Conservation (phyloP, 345 rosid genomes). For the Euphorbia pulcherrima region DNA sequence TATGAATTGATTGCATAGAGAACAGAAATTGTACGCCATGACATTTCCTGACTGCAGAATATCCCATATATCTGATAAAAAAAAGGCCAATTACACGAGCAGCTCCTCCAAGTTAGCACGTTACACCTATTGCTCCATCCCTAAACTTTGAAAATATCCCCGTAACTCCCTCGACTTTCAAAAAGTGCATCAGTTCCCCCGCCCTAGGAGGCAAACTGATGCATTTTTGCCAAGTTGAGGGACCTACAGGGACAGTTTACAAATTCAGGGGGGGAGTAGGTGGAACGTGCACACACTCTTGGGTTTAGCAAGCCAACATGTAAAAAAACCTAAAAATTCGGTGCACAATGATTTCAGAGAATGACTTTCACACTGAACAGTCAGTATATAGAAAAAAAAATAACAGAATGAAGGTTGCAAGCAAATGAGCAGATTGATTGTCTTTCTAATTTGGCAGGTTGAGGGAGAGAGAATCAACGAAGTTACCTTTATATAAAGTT, state of each 20-base stretch:
- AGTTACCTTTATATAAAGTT: constrained; percentile 62
- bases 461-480: background rate
- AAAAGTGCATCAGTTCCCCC: too few relatives aligned
- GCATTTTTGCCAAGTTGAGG: too few relatives aligned
- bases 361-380: background rate
- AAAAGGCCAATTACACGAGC: too few relatives aligned
- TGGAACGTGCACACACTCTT: background rate
- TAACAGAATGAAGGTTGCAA: background rate
- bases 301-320: too few relatives aligned
- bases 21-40: background rate
- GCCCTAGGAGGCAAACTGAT: too few relatives aligned
- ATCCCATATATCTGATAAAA: background rate
- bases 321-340: background rate
- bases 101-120: too few relatives aligned
- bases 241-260: too few relatives aligned
- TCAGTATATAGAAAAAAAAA: constrained; percentile 2
- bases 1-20: background rate
- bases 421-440: background rate
- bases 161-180: too few relatives aligned
- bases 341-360: background rate
- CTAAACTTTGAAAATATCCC: too few relatives aligned
- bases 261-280: too few relatives aligned
- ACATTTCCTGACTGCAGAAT: constrained; percentile 1
- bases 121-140: too few relatives aligned
- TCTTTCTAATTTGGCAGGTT: background rate